Evolutionary conservation across 1,139 yeast genomes (phyloP).

Genomic region (Debaryomycetaceae sp.): DNA sequence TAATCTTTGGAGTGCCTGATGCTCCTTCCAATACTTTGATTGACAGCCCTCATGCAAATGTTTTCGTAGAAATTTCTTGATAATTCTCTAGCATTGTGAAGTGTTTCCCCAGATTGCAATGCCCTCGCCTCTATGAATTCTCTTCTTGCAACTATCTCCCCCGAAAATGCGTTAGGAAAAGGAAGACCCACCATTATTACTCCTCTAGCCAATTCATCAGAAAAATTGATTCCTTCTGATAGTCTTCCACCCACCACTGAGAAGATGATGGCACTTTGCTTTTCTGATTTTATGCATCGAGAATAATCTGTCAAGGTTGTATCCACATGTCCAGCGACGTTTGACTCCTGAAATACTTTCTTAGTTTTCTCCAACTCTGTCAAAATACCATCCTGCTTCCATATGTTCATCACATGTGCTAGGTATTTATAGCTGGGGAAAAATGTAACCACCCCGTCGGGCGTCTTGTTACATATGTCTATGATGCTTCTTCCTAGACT

Average conservation of each 20-base stretch:
- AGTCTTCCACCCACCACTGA: slow-evolving; percentile 93
- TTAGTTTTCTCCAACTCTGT: slow-evolving; percentile 35
- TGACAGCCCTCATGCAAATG: slow-evolving; percentile 86
- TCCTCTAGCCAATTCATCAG: slow-evolving; percentile 81
- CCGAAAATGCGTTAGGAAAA: slow-evolving; percentile 80
- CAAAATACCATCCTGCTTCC: slow-evolving; percentile 45
- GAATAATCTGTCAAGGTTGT: slow-evolving; percentile 51
- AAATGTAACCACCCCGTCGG: slow-evolving; percentile 76
- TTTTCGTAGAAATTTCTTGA: slow-evolving; percentile 73
- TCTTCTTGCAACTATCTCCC: slow-evolving; percentile 74
- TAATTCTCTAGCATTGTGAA: slow-evolving; percentile 38
- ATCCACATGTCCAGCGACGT: slow-evolving; percentile 38
- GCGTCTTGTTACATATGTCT: slow-evolving; percentile 46
- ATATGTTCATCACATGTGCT: slow-evolving; percentile 41
- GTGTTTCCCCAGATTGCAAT: slow-evolving; percentile 37
- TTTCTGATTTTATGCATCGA: slow-evolving; percentile 17
- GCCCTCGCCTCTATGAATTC: slow-evolving; percentile 56
- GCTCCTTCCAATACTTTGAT: slow-evolving; percentile 92
- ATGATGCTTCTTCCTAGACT: slow-evolving; percentile 52
- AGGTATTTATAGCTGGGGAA: slow-evolving; percentile 83
- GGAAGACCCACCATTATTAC: slow-evolving; percentile 90
- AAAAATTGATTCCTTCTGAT: slow-evolving; percentile 92
- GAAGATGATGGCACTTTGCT: slow-evolving; percentile 62
- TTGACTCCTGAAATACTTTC: slow-evolving; percentile 55
- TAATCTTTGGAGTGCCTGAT: slow-evolving; percentile 83